A percentile compares a stretch with the other conserved stretches of the same genome.
Evolutionary conservation across 768 basidiomycete species (phyloP).

Genomic region (Tephrocybe sp.): DNA sequence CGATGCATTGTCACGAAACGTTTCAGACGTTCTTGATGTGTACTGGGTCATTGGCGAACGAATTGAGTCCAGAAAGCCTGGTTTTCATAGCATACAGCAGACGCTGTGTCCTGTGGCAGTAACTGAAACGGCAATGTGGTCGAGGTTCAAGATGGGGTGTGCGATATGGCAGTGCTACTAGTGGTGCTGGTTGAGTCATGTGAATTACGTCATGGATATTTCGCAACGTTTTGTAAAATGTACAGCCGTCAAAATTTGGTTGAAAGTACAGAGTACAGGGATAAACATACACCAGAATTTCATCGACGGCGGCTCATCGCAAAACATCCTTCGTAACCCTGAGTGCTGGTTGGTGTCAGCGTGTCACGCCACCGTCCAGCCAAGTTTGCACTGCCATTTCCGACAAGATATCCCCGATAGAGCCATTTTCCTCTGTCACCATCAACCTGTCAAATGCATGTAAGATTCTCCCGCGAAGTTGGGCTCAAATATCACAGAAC

Average conservation of each 20-base stretch:
- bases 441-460: conserved; percentile 42
- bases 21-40: conserved; percentile 26
- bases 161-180: neutral
- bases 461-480: neutral
- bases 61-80: neutral
- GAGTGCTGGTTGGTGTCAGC: conserved; percentile 53
- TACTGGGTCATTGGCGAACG: neutral
- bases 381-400: conserved; percentile 63
- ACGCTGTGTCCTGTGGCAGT: neutral
- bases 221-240: neutral
- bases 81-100: neutral
- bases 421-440: conserved; percentile 81
- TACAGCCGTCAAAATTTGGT: neutral
- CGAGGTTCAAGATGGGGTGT: no score
- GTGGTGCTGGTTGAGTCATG: neutral
- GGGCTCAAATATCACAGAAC: conserved; percentile 16
- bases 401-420: conserved; percentile 81
- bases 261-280: conserved; percentile 1
- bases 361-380: conserved; percentile 90
- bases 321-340: conserved; percentile 87
- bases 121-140: no score
- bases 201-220: conserved; percentile 7
- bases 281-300: conserved; percentile 8
- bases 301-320: conserved; percentile 65
- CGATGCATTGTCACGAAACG: conserved; percentile 33